Percentiles rank a stretch among this genome's conserved stretches.
These are phyloP conservation scores for Curvularia lunata DNA, from an alignment of 2,329 filamentous ascomycete genomes.

Conservation along the genomic window DNA sequence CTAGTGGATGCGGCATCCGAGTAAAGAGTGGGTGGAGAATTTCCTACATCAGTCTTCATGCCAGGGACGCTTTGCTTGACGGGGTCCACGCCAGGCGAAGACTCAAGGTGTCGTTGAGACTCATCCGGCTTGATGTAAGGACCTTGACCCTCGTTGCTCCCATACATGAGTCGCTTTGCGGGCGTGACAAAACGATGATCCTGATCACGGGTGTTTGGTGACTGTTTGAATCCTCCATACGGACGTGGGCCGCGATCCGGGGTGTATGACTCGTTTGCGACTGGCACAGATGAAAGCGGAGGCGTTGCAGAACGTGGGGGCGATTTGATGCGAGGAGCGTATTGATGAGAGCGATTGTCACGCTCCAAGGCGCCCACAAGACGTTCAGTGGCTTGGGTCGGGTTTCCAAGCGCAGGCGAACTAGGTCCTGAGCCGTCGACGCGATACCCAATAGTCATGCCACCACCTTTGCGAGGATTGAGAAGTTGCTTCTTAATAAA, in stretches of 20 bases:
- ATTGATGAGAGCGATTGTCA: slow-evolving; percentile 23
- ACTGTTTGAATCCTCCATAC: slow-evolving; percentile 40
- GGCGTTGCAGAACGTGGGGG: slow-evolving; percentile 56
- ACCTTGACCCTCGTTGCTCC: slow-evolving; percentile 29
- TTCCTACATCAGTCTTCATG: slow-evolving; percentile 41
- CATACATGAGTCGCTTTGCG: slow-evolving; percentile 44
- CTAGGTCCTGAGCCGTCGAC: slow-evolving; percentile 71
- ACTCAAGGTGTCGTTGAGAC: slow-evolving; percentile 33
- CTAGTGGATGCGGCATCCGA: slow-evolving; percentile 44
- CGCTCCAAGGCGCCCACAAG: slow-evolving; percentile 52
- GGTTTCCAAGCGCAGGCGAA: slow-evolving; percentile 60
- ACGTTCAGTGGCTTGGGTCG: slow-evolving; percentile 60
- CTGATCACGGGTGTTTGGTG: slow-evolving; percentile 37
- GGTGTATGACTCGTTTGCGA: slow-evolving; percentile 60
- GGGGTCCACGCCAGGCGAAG: slow-evolving; percentile 41
- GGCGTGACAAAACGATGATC: slow-evolving; percentile 43
- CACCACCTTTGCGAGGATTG: slow-evolving; percentile 51
- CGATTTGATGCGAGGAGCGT: slow-evolving; percentile 44
- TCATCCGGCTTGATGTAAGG: slow-evolving; percentile 36
- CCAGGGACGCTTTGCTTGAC: slow-evolving; percentile 42
- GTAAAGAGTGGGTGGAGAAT: slow-evolving; percentile 47
- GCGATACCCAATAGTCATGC: slow-evolving; percentile 34
- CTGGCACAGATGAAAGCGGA: slow-evolving; percentile 55
- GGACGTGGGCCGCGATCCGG: slow-evolving; percentile 60
- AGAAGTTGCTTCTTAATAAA: slow-evolving; percentile 74